phyloP scores from a whole-genome alignment of 139 green algal genomes.

The Micromonas commoda region DNA sequence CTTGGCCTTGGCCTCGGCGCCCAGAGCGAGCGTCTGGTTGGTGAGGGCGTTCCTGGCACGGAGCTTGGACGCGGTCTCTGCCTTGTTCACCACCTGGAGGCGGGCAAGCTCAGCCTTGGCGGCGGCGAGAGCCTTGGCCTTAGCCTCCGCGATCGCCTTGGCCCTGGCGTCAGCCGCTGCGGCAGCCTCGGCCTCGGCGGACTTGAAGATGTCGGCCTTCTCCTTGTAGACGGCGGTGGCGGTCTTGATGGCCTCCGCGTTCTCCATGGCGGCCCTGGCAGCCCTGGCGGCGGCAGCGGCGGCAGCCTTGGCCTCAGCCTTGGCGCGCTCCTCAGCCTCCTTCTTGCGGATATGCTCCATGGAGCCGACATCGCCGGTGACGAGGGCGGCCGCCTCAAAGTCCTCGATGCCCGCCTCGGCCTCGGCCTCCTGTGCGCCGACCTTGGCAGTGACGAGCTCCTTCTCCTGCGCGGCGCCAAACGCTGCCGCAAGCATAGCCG shows the following conservation, averaged over 20 bases:
- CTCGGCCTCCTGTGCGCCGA: neutral
- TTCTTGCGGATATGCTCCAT: neutral
- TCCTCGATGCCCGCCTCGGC: no score
- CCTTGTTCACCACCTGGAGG: neutral
- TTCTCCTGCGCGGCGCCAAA: no score
- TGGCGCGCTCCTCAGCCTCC: neutral
- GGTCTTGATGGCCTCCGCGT: neutral
- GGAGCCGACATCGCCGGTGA: no score
- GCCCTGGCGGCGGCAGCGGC: neutral
- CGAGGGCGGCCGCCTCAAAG: no score
- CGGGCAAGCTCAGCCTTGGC: neutral
- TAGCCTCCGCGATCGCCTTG: neutral
- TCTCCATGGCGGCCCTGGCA: neutral
- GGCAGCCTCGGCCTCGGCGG: neutral
- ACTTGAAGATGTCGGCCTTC: neutral
- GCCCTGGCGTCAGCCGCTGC: neutral
- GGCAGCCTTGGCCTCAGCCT: slow-evolving; percentile 10
- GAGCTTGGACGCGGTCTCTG: neutral
- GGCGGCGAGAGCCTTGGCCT: neutral
- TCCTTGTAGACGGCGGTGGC: neutral
- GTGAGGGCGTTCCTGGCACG: neutral
- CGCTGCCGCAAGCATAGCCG: no score
- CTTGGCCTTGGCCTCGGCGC: neutral
- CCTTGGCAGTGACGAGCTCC: no score
- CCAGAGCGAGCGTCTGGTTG: neutral